Evolutionary conservation across 129 eudicot species (phyloP).

Genomic region (Flaveria brownii): DNA sequence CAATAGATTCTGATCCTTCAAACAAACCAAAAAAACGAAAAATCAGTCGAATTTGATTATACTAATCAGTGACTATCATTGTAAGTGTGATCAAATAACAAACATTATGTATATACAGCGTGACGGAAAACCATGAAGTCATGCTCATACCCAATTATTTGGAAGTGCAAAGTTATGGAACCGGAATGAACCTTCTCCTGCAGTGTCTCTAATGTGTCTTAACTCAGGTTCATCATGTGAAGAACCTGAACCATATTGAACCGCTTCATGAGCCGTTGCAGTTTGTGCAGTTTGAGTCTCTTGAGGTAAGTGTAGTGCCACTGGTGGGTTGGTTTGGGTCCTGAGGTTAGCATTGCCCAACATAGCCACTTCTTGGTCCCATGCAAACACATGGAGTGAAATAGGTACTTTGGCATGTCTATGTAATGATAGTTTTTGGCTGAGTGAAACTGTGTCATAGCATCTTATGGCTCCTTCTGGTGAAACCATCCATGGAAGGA

Average conservation of each 20-base stretch:
- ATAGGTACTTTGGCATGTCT: constrained; percentile 68
- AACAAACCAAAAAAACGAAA: neutral
- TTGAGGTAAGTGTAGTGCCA: constrained; percentile 31
- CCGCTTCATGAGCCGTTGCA: constrained; percentile 38
- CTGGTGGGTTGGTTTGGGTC: constrained; percentile 39
- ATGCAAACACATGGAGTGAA: constrained; percentile 56
- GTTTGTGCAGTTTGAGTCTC: constrained; percentile 36
- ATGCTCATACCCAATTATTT: constrained; percentile 58
- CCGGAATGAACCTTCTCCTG: constrained; percentile 74
- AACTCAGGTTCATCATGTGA: constrained; percentile 24
- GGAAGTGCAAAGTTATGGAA: constrained; percentile 63
- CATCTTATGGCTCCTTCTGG: constrained; percentile 75
- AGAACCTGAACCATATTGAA: constrained; percentile 22
- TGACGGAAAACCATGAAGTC: neutral
- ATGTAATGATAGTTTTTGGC: constrained; percentile 85
- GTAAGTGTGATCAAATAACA: neutral
- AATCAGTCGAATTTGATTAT: neutral
- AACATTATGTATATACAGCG: neutral
- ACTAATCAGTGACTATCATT: neutral
- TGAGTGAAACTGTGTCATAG: constrained; percentile 85
- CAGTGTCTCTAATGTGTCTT: constrained; percentile 58
- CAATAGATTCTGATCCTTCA: no score
- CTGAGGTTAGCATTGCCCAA: constrained; percentile 45
- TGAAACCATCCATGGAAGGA: constrained; percentile 94
- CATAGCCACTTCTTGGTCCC: constrained; percentile 52